A percentile compares a stretch with the other conserved stretches of the same genome.
Evolutionary conservation across 192 early-diverging fungal genomes (phyloP).

Genomic region (Endogone sp.): DNA sequence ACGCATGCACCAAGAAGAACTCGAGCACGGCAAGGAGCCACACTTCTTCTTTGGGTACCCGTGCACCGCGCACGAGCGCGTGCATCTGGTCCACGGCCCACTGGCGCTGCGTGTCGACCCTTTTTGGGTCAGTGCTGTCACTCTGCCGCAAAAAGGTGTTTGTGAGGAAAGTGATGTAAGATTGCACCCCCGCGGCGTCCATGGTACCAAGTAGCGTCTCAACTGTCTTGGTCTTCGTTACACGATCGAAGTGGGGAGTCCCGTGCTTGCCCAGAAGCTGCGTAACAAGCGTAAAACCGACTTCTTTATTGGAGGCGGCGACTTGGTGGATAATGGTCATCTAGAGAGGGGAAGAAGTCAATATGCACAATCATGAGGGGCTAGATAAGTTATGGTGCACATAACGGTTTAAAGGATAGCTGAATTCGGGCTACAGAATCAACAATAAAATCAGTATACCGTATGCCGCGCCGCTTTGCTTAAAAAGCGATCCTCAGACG

Average conservation of each 20-base stretch:
- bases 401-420: too few species aligned
- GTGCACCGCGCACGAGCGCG: slow-evolving; percentile 64
- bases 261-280: slow-evolving; percentile 80
- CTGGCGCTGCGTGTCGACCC: slow-evolving; percentile 55
- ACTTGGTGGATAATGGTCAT: slow-evolving; percentile 47
- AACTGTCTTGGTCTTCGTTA: slow-evolving; percentile 75
- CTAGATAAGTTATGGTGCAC: too few species aligned
- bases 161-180: slow-evolving; percentile 73
- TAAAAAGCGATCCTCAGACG: slow-evolving; percentile 68
- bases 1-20: slow-evolving; percentile 69
- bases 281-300: slow-evolving; percentile 73
- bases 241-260: slow-evolving; percentile 59
- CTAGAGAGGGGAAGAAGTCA: slow-evolving; percentile 17
- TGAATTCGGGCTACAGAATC: too few species aligned
- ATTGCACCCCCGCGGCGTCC: slow-evolving; percentile 57
- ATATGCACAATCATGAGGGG: too few species aligned
- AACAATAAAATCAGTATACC: slow-evolving; percentile 28
- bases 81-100: slow-evolving; percentile 88
- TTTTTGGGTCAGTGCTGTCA: slow-evolving; percentile 8
- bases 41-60: slow-evolving; percentile 72
- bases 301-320: slow-evolving; percentile 60
- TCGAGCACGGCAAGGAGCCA: slow-evolving; percentile 63
- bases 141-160: slow-evolving; percentile 58
- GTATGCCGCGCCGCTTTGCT: slow-evolving; percentile 75
- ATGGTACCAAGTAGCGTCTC: slow-evolving; percentile 78